Percentiles rank a stretch among this genome's conserved stretches.
Evolutionary conservation across 2,329 filamentous ascomycete species (phyloP).

Genomic region (Triangularia verruculosa): DNA sequence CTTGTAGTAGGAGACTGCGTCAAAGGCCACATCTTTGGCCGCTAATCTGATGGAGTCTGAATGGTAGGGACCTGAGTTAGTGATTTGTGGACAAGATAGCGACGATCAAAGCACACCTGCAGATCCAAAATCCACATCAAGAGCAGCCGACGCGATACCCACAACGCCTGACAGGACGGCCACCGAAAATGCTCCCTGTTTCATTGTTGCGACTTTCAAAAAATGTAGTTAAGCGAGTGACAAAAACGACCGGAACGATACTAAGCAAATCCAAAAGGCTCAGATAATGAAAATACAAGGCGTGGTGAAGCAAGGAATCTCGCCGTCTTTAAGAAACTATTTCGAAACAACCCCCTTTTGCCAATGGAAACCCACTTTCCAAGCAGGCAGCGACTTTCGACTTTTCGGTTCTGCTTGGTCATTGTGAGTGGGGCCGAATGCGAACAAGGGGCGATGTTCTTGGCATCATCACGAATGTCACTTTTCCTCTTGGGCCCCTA

Average conservation of each 20-base stretch:
- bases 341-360: background rate
- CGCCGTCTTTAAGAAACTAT: background rate
- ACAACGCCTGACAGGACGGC: conserved; percentile 12
- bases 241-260: conserved; percentile 1
- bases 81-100: background rate
- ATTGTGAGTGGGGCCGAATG: background rate
- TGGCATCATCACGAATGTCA: background rate
- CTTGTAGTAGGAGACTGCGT: conserved; percentile 21
- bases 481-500: background rate
- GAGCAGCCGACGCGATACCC: conserved; percentile 15
- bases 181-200: conserved; percentile 30
- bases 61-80: background rate
- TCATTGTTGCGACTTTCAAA: conserved; percentile 35
- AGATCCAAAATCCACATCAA: conserved; percentile 21
- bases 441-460: background rate
- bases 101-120: no score
- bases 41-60: conserved; percentile 21
- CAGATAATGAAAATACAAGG: background rate
- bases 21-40: conserved; percentile 19
- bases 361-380: background rate
- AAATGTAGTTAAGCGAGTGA: conserved; percentile 1
- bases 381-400: background rate
- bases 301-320: no score
- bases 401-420: background rate
- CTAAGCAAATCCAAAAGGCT: background rate